Base-by-base conservation (phyloP, 78 protist genomes). In the Dictyostelium citrinum region DNA sequence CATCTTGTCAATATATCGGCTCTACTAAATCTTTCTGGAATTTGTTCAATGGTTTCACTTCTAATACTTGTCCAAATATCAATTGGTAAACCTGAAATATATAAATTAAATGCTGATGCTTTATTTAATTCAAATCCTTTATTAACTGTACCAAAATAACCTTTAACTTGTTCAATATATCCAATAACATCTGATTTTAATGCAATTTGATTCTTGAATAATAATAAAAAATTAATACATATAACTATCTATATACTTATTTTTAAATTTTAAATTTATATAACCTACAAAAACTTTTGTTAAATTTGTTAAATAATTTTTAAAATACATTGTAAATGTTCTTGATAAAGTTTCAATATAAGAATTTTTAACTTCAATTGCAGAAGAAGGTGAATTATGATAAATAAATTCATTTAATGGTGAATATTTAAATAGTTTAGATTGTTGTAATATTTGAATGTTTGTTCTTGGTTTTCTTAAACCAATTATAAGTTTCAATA, bases 21-120 rank as follows among this genome's bases (percentile, higher is more conserved):
- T 67, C 93, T 37, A 14, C 60, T 55, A 35, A 78, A 43, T 24
- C n/a, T 67, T 12, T 88, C 93, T 20, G 84, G 93, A 20, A 67
- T 49, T n/a, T 88, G 84, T 29, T 9, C 41, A 24, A 86, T 61
- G 0, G 43, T 43, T 46, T 88, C 93, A 24, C 85, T 67, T 33
- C 85, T 33, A n/a, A 88, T 88, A 49, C 86, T 79, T 7, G 85
- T 88, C 93, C 93, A 88, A 43, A 88, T 88, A 46, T 88, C 93
- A 35, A 64, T 88, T 33, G 93, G 93, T 49, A 88, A 58, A 4
- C 81, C 81, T 9, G 93, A 37, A 6, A 88, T 29, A 64, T 88
- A 77, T 16, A 88, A 46, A 46, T 88, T 88, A 51, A 88, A 88
- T 88, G 93, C 93, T 12, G 93, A 88, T 27, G 82, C 71, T 16